phyloP scores from a whole-genome alignment of 73 alveolate species.

The Stentor roeselii region DNA sequence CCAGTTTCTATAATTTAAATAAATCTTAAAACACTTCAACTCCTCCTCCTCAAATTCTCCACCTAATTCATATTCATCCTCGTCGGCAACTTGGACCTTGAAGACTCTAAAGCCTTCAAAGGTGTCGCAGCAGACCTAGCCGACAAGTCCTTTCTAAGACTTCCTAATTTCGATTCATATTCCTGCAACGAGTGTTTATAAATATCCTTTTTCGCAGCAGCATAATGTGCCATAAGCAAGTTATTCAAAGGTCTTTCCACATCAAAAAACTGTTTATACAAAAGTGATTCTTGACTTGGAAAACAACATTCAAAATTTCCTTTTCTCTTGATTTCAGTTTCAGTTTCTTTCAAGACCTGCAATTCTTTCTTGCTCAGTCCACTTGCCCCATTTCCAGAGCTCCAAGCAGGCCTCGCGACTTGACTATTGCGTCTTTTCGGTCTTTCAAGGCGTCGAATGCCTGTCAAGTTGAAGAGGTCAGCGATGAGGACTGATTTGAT shows the following conservation, averaged over 20 bases:
- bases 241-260: conserved; percentile 63
- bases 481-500: conserved; percentile 62
- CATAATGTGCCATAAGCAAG: conserved; percentile 36
- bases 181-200: not conserved
- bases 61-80: no score
- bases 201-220: not conserved
- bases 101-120: no score
- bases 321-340: conserved; percentile 46
- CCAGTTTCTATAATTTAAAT: no score
- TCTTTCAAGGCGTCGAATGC: conserved; percentile 25
- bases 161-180: not conserved
- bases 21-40: no score
- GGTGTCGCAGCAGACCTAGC: no score
- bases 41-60: no score
- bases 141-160: not conserved
- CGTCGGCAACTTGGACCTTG: no score
- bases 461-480: conserved; percentile 68
- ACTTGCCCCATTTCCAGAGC: not conserved
- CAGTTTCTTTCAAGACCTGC: conserved; percentile 56
- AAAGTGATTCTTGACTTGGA: conserved; percentile 59
- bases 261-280: conserved; percentile 75
- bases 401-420: conserved; percentile 6
- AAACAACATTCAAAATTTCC: conserved; percentile 64
- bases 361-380: conserved; percentile 6
- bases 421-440: not conserved